Base-by-base conservation (phyloP, 75 land plant genomes). In the Adiantum capillusveneris region DNA sequence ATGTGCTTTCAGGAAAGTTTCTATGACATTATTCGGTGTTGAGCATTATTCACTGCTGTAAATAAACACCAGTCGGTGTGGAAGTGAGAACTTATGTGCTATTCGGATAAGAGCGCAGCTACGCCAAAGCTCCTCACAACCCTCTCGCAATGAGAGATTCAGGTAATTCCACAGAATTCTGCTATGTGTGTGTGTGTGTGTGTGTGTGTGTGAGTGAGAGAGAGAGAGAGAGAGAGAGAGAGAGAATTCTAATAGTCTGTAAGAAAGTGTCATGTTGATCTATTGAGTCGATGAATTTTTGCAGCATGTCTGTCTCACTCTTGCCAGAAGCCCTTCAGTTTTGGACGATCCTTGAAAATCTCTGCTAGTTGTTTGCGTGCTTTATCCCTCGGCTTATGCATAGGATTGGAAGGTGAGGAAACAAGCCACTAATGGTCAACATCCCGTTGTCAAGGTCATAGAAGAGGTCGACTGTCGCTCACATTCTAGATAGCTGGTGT, bases 1-100 rank as follows among this genome's bases (percentile, higher is more conserved):
- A n/a, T n/a, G n/a, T n/a, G n/a, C n/a, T n/a, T n/a, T n/a, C n/a
- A n/a, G n/a, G n/a, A n/a, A n/a, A n/a, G n/a, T n/a, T n/a, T n/a
- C n/a, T n/a, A n/a, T n/a, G n/a, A n/a, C n/a, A n/a, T n/a, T n/a
- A n/a, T n/a, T n/a, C n/a, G n/a, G n/a, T n/a, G n/a, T n/a, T n/a
- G n/a, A n/a, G 30, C 20, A 24, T 1, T 3, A 19, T 71, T 66
- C 44, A 76, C 79, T 39, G 74, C 59, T 85, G 59, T 31, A 94
- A 76, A 57, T 94, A 89, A 9, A 90, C 98, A 14, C 95, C 95
- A 12, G 95, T 89, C 98, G 96, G 89, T 5, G 83, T 85, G 34
- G 98, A 94, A 11, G 98, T 94, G 59, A 94, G 98, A 94, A 46
- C 95, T 94, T 29, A 96, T 94, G 68, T 94, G 98, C 71, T 94